A percentile compares a stretch with the other conserved stretches of the same genome.
These are phyloP conservation scores for Aspergillus tanneri DNA, from an alignment of 2,329 filamentous ascomycete genomes.

Conservation along the genomic window DNA sequence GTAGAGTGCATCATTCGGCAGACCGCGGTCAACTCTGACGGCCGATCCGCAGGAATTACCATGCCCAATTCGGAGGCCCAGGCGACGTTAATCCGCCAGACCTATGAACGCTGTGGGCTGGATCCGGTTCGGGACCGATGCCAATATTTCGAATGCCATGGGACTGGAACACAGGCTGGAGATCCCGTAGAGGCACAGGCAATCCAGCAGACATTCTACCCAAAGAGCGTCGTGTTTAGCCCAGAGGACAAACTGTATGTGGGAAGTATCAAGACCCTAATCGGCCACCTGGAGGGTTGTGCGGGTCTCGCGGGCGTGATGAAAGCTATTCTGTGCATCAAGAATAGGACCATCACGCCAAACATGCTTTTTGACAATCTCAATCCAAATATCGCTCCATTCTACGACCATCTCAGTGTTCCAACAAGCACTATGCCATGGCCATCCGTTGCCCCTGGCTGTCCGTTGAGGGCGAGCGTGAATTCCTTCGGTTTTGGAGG, in stretches of 20 bases:
- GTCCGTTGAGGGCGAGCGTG: constrained; percentile 36
- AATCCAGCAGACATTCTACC: constrained; percentile 24
- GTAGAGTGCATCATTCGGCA: constrained; percentile 37
- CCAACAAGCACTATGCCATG: constrained; percentile 17
- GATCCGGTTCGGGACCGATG: constrained; percentile 23
- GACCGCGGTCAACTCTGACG: constrained; percentile 30
- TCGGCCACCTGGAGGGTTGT: constrained; percentile 36
- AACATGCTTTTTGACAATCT: constrained; percentile 27
- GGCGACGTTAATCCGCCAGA: constrained; percentile 32
- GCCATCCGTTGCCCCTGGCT: constrained; percentile 21
- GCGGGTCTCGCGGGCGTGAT: constrained; percentile 31
- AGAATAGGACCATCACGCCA: constrained; percentile 35
- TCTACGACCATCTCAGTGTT: constrained; percentile 16
- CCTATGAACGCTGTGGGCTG: constrained; percentile 36
- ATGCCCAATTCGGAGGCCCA: constrained; percentile 34
- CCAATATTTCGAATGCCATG: constrained; percentile 45
- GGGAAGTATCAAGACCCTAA: constrained; percentile 32
- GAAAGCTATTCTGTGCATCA: constrained; percentile 43
- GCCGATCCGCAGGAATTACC: constrained; percentile 46
- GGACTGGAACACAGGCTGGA: constrained; percentile 39
- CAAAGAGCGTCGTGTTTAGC: neutral
- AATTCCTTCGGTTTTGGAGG: constrained; percentile 44
- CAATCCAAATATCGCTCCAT: constrained; percentile 19
- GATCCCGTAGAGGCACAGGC: constrained; percentile 31
- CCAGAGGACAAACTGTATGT: constrained; percentile 22